These are phyloP conservation scores for Sophora flavescens DNA, from an alignment of 306 rosid genomes.

Conservation along the genomic window DNA sequence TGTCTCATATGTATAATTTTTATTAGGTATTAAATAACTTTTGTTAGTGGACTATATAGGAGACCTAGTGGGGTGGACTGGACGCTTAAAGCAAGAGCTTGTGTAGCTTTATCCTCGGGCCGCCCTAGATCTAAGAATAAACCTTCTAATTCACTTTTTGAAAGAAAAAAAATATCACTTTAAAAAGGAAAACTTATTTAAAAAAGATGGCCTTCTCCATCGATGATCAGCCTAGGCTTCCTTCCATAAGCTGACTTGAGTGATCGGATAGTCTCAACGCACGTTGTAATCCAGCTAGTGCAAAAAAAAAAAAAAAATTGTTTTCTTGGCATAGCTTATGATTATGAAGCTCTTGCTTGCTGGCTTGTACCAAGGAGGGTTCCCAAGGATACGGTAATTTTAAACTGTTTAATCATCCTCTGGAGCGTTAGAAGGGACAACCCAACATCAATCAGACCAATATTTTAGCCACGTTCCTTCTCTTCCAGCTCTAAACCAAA, in stretches of 20 bases:
- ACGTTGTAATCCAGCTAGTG: constrained; percentile 23
- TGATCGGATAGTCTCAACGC: not conserved
- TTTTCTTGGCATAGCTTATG: not conserved
- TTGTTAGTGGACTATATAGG: no score
- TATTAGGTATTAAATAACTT: no score
- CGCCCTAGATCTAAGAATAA: no score
- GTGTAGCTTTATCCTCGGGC: no score
- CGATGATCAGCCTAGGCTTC: not conserved
- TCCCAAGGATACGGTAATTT: not conserved
- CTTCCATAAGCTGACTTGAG: constrained; percentile 6
- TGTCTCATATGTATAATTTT: no score
- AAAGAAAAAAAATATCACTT: no score
- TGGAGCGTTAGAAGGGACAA: not conserved
- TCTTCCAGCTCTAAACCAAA: not conserved
- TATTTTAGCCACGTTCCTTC: not conserved
- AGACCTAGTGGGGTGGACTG: no score
- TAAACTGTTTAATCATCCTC: not conserved
- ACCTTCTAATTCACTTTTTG: no score
- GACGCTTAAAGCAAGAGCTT: no score
- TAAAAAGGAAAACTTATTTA: no score
- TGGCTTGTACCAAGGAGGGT: not conserved
- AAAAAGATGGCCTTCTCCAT: no score
- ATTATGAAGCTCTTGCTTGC: not conserved
- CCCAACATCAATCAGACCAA: not conserved
- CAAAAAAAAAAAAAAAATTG: not conserved